Base-by-base conservation (phyloP, 129 eudicot species). In the Flaveria trinervia region DNA sequence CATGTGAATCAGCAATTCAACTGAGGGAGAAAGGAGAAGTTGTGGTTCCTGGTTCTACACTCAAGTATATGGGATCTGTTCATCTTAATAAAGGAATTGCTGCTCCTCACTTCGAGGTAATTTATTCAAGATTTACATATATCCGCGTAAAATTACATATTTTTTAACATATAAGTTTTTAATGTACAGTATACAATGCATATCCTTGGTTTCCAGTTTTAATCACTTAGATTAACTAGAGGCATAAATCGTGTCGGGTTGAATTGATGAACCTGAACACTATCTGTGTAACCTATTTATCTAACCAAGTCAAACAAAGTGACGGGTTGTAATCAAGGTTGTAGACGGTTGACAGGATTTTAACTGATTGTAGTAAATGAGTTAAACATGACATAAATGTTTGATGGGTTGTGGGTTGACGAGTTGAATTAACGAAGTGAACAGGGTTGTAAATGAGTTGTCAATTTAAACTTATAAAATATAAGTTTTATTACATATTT, bases 51-150 rank as follows among this genome's bases (percentile, higher is more conserved):
- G 96, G 80, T 62, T 81, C 87, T 50, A 90, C 96, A 33, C 92
- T 90, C 76, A 85, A 88, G 55, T 78, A 71, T 39, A 54, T 90
- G 80, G 96, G 89, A 74, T 78, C 89, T 60, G 86, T 88, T 43
- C 96, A 90, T 85, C 64, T 83, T 43, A 84, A 82, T 25, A 90
- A 85, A 71, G 92, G 92, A 43, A 85, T 90, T 25, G 39, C 60
- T 71, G 90, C 56, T 43, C 83, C 89, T 36, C 96, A 90, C 46
- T 90, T 90, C 75, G 87, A 84, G 92, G 96, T 90, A 90, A 76
- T 26, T 39, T 48, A 48, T 75, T 30, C 4, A 4, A 4, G 36
- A 30, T 30, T 30, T 5, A 4, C 4, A 30, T 30, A 30, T 30
- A 30, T 30, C 36, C 41, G 5, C 5, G 39, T 0, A 36, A 36